Evolutionary conservation across 2,329 filamentous ascomycete species (phyloP), one percentile per base, ranked within the genome.

Genomic region (Chaetothyriales sp.): DNA sequence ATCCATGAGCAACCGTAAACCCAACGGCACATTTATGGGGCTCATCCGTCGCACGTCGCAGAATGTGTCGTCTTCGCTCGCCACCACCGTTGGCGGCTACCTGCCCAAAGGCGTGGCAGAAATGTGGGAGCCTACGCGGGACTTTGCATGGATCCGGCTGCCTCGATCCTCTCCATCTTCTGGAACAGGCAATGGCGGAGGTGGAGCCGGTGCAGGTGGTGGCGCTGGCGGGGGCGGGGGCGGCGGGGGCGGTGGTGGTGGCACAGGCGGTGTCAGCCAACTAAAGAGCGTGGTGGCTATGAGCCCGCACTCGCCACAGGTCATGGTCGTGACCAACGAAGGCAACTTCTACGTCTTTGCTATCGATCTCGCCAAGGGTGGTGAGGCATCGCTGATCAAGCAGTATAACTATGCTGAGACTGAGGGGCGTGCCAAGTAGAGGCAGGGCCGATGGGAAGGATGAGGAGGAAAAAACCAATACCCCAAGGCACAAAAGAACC

Each of bases 311-410:
- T 89, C 85, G 22, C 92, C 92, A 0, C 89, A 96, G 62, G 86
- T 98, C 47, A 96, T 98, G 89, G 86, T 96, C 0, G 89, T 95
- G 12, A 98, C 92, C 0, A 95, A 84, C 60, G 92, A 98, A 64
- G 92, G 92, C 8, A 83, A 83, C 20, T 96, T 95, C 63, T 95
- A 92, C 60, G 84, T 96, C 26, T 98, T 90, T 68, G 90, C 86
- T 57, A 88, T 98, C 50, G 89, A 98, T 65, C 79, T 98, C 72
- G 89, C 94, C 60, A 85, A 86, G 55, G 92, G 92, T 18, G 92
- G 92, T 20, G 92, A 98, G 68, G 92, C 92, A 0, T 86, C 84
- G 47, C 69, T 98, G 59, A 81, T 89, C 49, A 93, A 93, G 66
- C 86, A 94, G 64, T 95, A 88, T 65, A 93, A 87, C 87, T 95